These are phyloP conservation scores for Trichosporon asahii DNA, from an alignment of 1,284 basidiomycete species.

Conservation along the genomic window DNA sequence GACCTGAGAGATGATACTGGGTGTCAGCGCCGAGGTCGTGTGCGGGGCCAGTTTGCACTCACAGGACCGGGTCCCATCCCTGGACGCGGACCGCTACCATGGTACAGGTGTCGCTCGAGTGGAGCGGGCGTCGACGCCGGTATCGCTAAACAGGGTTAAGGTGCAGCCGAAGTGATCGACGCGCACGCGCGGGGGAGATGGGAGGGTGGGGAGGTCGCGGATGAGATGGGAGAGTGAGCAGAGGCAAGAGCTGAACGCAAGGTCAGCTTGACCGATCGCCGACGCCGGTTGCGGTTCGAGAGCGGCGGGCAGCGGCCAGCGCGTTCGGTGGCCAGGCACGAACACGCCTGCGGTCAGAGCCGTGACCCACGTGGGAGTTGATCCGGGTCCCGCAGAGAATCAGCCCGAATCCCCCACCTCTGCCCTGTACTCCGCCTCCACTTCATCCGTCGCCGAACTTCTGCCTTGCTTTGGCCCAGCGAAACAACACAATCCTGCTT, in stretches of 20 bases:
- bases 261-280: neutral
- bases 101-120: neutral
- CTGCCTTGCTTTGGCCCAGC: neutral
- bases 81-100: conserved; percentile 43
- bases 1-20: conserved; percentile 51
- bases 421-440: neutral
- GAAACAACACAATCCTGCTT: neutral
- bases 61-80: conserved; percentile 54
- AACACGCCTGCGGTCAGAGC: neutral
- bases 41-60: conserved; percentile 19
- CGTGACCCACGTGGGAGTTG: neutral
- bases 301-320: neutral
- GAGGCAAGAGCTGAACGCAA: neutral
- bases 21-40: conserved; percentile 16
- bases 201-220: neutral
- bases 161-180: neutral
- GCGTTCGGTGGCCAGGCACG: neutral
- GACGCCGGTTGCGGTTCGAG: neutral
- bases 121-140: neutral
- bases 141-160: neutral
- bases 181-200: neutral
- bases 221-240: neutral
- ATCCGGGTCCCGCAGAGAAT: neutral
- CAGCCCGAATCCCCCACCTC: neutral
- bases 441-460: neutral